Conservation (phyloP, 306 rosid genomes). For the Quercus rubra region DNA sequence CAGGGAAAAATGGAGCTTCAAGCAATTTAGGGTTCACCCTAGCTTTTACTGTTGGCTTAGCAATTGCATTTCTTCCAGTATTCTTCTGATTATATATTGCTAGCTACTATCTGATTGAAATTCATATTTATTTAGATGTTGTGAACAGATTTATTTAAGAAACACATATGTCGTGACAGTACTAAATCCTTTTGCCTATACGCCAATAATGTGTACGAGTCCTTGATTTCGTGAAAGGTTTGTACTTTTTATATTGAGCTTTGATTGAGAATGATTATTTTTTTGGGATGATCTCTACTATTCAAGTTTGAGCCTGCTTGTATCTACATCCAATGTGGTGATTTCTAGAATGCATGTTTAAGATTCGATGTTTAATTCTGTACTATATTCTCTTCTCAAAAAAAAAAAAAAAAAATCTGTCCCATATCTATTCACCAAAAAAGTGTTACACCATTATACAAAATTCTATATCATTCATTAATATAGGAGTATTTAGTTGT, state of each 20-base stretch:
- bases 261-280: too few relatives aligned
- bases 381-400: too few relatives aligned
- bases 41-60: slow-evolving; percentile 24
- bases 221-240: neutral
- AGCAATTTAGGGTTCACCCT: neutral
- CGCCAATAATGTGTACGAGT: neutral
- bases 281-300: too few relatives aligned
- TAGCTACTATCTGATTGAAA: neutral
- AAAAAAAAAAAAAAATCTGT: too few relatives aligned
- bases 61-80: slow-evolving; percentile 16
- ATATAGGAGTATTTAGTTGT: too few relatives aligned
- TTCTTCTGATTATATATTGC: slow-evolving; percentile 6
- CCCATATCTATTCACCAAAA: too few relatives aligned
- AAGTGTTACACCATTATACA: too few relatives aligned
- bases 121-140: neutral
- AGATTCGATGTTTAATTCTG: too few relatives aligned
- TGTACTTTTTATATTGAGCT: neutral
- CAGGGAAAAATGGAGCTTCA: slow-evolving; percentile 12
- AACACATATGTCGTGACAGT: neutral
- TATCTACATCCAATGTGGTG: too few relatives aligned
- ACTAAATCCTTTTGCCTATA: neutral
- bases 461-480: too few relatives aligned
- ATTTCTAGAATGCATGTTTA: too few relatives aligned
- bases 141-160: neutral
- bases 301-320: too few relatives aligned